These are phyloP conservation scores for Aspergillus bombycis DNA, from an alignment of 2,329 filamentous ascomycete genomes.

Conservation along the genomic window DNA sequence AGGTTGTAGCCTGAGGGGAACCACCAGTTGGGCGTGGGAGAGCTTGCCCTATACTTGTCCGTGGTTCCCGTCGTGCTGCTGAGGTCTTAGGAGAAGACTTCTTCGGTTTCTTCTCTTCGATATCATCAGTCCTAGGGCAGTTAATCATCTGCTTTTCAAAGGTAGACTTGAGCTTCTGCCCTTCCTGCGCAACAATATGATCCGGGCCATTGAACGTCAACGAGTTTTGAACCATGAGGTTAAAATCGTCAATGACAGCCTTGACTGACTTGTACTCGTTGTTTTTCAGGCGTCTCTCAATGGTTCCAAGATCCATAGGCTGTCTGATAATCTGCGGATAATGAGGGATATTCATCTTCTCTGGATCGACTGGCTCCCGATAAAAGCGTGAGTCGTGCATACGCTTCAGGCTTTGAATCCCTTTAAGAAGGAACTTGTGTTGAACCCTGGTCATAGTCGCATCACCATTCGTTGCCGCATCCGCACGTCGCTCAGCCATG, in stretches of 20 bases:
- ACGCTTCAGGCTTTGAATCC: constrained; percentile 68
- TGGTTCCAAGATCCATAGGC: constrained; percentile 81
- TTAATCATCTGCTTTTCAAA: constrained; percentile 64
- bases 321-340: constrained; percentile 73
- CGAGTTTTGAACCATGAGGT: constrained; percentile 78
- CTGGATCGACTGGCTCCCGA: constrained; percentile 72
- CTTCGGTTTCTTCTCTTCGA: constrained; percentile 65
- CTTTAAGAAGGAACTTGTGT: constrained; percentile 46
- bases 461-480: constrained; percentile 19
- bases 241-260: constrained; percentile 73
- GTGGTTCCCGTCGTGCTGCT: constrained; percentile 53
- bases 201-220: constrained; percentile 78
- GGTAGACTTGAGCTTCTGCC: constrained; percentile 62
- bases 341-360: constrained; percentile 75
- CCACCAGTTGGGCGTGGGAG: constrained; percentile 35
- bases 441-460: constrained; percentile 45
- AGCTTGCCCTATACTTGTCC: constrained; percentile 46
- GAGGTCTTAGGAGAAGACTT: constrained; percentile 47
- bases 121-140: constrained; percentile 59
- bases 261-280: constrained; percentile 70
- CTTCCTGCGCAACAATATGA: constrained; percentile 73
- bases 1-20: constrained; percentile 57
- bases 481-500: constrained; percentile 29
- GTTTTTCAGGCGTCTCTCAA: constrained; percentile 78
- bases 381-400: constrained; percentile 80